Evolutionary conservation across 1,284 basidiomycete genomes (phyloP), one percentile per base, ranked within the genome.

Genomic region (Mycosarcoma mackinlayi): DNA sequence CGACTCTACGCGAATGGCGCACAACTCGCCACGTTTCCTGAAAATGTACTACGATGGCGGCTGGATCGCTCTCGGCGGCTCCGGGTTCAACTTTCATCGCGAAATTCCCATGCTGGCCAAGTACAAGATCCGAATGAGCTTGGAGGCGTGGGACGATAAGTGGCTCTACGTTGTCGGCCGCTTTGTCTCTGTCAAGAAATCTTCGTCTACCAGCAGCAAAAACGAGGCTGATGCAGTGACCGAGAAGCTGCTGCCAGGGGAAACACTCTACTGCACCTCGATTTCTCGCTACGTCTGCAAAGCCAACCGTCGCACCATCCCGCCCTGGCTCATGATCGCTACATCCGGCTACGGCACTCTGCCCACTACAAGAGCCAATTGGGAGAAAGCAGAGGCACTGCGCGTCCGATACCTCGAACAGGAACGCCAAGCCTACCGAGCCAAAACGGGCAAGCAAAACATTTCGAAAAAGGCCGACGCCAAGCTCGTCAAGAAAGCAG

Each of bases 61-160:
- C 4, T 70, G 70, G 59, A 38, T 68, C 24, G 69, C 69, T 4
- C 50, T 76, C 6, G 75, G 73, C 5, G 76, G 74, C 0, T 57
- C 59, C 0, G 55, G 41, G 16, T 76, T 71, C 59, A 73, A 51
- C 44, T 77, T 64, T 38, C 75, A 77, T 41, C 51, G 51, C n/a
- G 76, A 78, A 27, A 58, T 78, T 18, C 75, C 75, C 10, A 31
- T 73, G 31, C 41, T 75, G 19, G 52, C 66, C 1, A 54, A 54
- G 23, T 78, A 75, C 60, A 63, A 62, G 5, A 55, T 77, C 27
- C 45, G 55, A 13, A 63, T 70, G 39, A 56, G 56, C 31, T 19
- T 76, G 27, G 70, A 58, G 27, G 57, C 65, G 1, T 78, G 77
- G 77, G 75, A 78, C 45, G 66, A 77, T 41, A 78, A 78, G 55